These are phyloP conservation scores for Melaleuca quinquenervia DNA, from an alignment of 345 rosid species.

Conservation along the genomic window DNA sequence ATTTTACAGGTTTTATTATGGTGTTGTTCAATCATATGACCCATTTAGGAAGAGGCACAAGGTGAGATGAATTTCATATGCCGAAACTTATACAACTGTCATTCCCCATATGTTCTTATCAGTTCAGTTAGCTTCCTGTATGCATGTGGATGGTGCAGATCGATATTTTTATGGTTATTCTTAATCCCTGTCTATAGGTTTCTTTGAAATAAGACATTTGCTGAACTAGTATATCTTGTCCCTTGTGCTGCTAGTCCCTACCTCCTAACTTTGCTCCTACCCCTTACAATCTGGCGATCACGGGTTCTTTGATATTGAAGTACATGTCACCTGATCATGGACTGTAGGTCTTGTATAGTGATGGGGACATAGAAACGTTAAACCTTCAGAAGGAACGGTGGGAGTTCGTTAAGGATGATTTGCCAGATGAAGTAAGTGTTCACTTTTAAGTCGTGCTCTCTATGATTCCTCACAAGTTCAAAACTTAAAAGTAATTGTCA, in stretches of 20 bases:
- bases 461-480: not conserved
- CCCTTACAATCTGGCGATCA: not conserved
- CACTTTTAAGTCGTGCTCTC: not conserved
- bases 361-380: not conserved
- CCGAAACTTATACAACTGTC: not conserved
- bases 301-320: not conserved
- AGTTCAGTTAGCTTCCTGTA: not conserved
- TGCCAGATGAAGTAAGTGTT: not conserved
- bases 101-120: not conserved
- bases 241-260: not conserved
- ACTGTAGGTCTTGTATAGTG: not conserved
- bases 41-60: not conserved
- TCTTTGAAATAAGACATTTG: not conserved
- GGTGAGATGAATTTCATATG: not conserved
- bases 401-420: not conserved
- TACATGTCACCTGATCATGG: not conserved
- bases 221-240: not conserved
- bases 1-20: not conserved
- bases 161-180: not conserved
- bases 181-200: not conserved
- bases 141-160: not conserved
- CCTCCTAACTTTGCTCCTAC: not conserved
- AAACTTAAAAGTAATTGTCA: not conserved
- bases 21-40: not conserved
- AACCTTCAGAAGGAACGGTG: not conserved